Evolutionary conservation across 148 eudicot genomes (phyloP).

Genomic region (Limonium bicolor): DNA sequence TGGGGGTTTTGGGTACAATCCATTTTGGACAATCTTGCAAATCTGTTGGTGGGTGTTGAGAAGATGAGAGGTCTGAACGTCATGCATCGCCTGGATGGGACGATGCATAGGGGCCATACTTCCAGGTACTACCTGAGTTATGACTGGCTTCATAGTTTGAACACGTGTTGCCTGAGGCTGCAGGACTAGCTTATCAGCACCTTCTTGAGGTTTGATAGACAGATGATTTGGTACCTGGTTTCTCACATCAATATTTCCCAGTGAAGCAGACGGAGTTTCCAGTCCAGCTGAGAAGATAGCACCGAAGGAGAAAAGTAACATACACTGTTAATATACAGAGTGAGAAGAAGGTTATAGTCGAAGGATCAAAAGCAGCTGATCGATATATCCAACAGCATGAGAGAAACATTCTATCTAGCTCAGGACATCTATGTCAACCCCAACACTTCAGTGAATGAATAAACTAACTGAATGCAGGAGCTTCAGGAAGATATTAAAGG

Average conservation of each 20-base stretch:
- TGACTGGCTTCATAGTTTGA: conserved; percentile 25
- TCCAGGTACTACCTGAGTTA: conserved; percentile 27
- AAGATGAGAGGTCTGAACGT: conserved; percentile 28
- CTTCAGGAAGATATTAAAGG: too few relatives aligned
- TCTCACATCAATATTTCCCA: conserved; percentile 28
- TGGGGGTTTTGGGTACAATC: conserved; percentile 36
- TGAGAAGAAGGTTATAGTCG: too few relatives aligned
- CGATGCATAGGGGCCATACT: conserved; percentile 18
- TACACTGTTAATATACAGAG: too few relatives aligned
- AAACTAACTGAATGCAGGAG: too few relatives aligned
- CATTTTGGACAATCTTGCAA: conserved; percentile 56
- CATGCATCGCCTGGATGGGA: conserved; percentile 29
- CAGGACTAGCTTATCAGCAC: conserved; percentile 17
- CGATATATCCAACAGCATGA: too few relatives aligned
- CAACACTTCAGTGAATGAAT: too few relatives aligned
- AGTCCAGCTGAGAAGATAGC: too few relatives aligned
- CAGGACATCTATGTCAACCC: too few relatives aligned
- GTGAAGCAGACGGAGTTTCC: conserved; percentile 33
- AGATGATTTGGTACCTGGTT: conserved; percentile 24
- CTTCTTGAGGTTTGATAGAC: conserved; percentile 26
- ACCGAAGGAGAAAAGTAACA: too few relatives aligned
- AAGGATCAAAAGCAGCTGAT: too few relatives aligned
- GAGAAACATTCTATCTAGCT: too few relatives aligned
- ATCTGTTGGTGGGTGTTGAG: conserved; percentile 51
- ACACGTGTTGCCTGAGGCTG: conserved; percentile 22